Percentiles rank a stretch among this genome's conserved stretches.
Conservation (phyloP, 495 filamentous ascomycete species). For the Aspergillus sclerotioniger region DNA sequence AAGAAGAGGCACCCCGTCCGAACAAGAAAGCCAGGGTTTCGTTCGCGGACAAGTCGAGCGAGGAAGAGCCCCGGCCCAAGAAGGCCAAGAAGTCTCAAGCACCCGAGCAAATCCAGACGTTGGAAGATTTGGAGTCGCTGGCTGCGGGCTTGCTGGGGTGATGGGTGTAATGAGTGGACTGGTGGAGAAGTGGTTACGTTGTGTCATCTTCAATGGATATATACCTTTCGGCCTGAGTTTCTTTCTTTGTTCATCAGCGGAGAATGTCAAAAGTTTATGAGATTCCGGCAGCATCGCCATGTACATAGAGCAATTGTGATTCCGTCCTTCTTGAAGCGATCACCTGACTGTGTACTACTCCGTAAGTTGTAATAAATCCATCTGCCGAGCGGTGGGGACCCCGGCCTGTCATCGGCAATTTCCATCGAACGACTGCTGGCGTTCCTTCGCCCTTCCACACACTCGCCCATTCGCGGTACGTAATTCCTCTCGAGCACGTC, state of each 20-base stretch:
- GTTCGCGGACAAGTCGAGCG: slow-evolving; percentile 32
- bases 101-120: slow-evolving; percentile 68
- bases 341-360: background rate
- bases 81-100: slow-evolving; percentile 42
- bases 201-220: slow-evolving; percentile 8
- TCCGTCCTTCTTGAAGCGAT: background rate
- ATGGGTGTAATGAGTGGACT: slow-evolving; percentile 18
- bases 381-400: background rate
- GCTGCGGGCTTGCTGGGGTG: slow-evolving; percentile 75
- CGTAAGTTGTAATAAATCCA: too few relatives aligned
- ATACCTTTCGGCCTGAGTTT: slow-evolving; percentile 3
- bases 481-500: slow-evolving; percentile 14
- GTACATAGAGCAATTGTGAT: slow-evolving; percentile 14
- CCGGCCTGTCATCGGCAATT: slow-evolving; percentile 4
- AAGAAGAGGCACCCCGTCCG: slow-evolving; percentile 29
- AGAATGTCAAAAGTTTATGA: slow-evolving; percentile 19
- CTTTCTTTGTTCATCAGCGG: slow-evolving; percentile 12
- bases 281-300: slow-evolving; percentile 1
- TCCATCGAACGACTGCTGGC: background rate
- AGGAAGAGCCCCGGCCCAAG: slow-evolving; percentile 44
- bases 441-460: background rate
- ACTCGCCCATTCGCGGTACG: slow-evolving; percentile 1
- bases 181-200: slow-evolving; percentile 7
- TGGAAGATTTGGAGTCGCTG: slow-evolving; percentile 87
- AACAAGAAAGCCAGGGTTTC: slow-evolving; percentile 47